These are phyloP conservation scores for Solanum pennellii DNA, from an alignment of 257 asterid genomes.

Conservation along the genomic window DNA sequence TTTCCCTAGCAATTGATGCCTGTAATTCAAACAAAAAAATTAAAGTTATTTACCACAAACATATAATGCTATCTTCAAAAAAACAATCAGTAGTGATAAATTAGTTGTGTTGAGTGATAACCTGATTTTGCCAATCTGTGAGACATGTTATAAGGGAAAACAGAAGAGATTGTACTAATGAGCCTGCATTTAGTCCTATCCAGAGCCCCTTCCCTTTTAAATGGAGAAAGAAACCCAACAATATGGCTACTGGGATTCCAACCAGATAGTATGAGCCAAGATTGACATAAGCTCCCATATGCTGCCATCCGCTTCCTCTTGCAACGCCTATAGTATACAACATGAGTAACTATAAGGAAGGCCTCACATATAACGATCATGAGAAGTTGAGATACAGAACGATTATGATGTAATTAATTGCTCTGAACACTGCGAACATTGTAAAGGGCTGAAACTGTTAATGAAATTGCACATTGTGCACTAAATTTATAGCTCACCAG, in stretches of 20 bases:
- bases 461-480: neutral
- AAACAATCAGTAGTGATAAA: neutral
- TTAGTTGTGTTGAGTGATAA: neutral
- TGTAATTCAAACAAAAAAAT: neutral
- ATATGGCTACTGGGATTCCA: conserved; percentile 34
- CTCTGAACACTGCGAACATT: neutral
- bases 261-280: conserved; percentile 42
- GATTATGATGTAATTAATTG: neutral
- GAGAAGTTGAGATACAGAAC: neutral
- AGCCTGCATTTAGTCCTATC: conserved; percentile 44
- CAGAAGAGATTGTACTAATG: conserved; percentile 27
- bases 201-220: conserved; percentile 47
- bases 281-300: conserved; percentile 55
- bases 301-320: conserved; percentile 68
- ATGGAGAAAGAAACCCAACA: conserved; percentile 31
- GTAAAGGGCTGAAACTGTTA: neutral
- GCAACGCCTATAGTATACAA: conserved; percentile 29
- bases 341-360: neutral
- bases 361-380: neutral
- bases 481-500: neutral
- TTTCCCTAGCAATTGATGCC: conserved; percentile 22
- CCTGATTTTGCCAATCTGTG: conserved; percentile 54
- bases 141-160: conserved; percentile 24
- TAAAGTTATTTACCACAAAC: neutral
- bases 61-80: neutral